Conservation (phyloP, 2,329 filamentous ascomycete genomes). For the Westerdykella ornata region DNA sequence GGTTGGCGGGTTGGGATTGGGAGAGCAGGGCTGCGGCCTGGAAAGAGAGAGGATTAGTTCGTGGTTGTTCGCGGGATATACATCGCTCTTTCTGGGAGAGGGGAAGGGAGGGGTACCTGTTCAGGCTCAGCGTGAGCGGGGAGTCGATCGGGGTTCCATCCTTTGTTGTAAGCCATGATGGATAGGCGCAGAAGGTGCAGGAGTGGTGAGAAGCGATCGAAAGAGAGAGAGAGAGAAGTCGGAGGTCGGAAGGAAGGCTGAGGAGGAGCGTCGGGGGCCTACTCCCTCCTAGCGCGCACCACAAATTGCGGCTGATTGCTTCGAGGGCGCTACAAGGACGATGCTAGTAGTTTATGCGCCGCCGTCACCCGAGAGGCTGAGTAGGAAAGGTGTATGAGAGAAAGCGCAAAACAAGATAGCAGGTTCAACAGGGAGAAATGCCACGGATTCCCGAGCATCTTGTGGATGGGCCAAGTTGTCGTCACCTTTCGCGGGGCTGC, state of each 20-base stretch:
- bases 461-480: neutral
- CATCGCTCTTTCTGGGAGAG: constrained; percentile 23
- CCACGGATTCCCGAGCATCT: neutral
- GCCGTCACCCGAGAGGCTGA: no score
- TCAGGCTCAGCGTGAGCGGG: constrained; percentile 83
- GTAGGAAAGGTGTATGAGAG: no score
- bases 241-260: neutral
- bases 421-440: no score
- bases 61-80: constrained; percentile 8
- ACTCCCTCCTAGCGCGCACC: constrained; percentile 3
- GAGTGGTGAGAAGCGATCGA: constrained; percentile 1
- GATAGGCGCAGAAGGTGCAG: constrained; percentile 3
- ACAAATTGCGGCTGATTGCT: constrained; percentile 1
- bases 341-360: no score
- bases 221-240: constrained; percentile 3
- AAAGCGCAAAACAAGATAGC: no score
- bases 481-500: no score
- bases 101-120: constrained; percentile 50
- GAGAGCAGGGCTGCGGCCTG: constrained; percentile 42
- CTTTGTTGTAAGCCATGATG: constrained; percentile 86
- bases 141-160: constrained; percentile 89
- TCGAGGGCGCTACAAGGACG: neutral
- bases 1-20: constrained; percentile 10
- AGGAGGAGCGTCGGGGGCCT: constrained; percentile 1
- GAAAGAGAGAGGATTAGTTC: constrained; percentile 1